Conservation (phyloP, 2,329 filamentous ascomycete genomes). For the Beauveria scarabaeidicola region DNA sequence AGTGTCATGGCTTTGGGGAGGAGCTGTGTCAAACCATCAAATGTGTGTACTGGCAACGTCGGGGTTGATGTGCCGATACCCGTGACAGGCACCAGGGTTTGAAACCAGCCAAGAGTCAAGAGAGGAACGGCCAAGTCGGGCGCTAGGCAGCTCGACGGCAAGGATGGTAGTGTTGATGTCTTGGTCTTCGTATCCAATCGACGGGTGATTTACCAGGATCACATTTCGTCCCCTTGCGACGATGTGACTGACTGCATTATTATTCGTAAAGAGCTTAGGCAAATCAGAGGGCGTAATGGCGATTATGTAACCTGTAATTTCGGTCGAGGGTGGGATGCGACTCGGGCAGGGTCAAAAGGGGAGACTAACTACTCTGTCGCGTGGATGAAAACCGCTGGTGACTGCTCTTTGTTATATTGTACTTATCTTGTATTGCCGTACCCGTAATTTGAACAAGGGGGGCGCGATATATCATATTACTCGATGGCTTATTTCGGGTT, state of each 20-base stretch:
- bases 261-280: neutral
- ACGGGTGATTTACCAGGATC: neutral
- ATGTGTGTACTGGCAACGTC: too few species aligned
- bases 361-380: neutral
- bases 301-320: constrained; percentile 2
- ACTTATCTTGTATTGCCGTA: too few species aligned
- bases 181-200: neutral
- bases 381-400: neutral
- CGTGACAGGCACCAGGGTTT: neutral
- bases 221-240: neutral
- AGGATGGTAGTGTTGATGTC: neutral
- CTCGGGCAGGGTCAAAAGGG: neutral
- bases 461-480: neutral
- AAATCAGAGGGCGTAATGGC: neutral
- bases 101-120: neutral
- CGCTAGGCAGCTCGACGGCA: neutral
- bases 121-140: constrained; percentile 1
- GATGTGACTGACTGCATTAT: neutral
- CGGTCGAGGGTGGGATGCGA: neutral
- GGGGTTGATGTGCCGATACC: neutral
- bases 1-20: too few species aligned
- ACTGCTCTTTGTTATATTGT: neutral
- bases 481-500: neutral
- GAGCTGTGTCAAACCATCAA: too few species aligned
- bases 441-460: constrained; percentile 1